Conservation (phyloP, 2,329 filamentous ascomycete genomes). For the Neofusicoccum cordaticola region DNA sequence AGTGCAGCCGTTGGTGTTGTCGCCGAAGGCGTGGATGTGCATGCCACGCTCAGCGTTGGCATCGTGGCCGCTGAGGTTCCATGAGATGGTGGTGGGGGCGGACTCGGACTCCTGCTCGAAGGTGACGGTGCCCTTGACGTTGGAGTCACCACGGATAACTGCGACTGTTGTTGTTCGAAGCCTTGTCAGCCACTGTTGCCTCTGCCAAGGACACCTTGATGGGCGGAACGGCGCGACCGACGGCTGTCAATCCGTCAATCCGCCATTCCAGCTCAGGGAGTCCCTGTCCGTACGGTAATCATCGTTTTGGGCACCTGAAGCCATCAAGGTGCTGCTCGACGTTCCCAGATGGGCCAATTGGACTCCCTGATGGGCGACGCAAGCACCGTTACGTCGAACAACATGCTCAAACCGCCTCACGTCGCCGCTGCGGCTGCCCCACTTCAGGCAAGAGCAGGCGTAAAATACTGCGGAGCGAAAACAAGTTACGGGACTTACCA, state of each 20-base stretch:
- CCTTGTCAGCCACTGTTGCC: conserved; percentile 6
- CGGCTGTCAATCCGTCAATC: conserved; percentile 1
- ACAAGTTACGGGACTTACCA: conserved; percentile 59
- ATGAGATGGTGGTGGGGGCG: conserved; percentile 79
- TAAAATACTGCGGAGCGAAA: conserved; percentile 20
- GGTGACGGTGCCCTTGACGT: conserved; percentile 86
- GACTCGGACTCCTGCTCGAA: conserved; percentile 90
- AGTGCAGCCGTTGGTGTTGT: conserved; percentile 99
- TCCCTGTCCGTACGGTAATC: conserved; percentile 3
- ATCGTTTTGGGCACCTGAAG: conserved; percentile 1
- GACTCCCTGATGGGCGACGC: background rate
- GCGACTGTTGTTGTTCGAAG: conserved; percentile 61
- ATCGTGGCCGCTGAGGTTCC: conserved; percentile 90
- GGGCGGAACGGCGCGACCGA: conserved; percentile 7
- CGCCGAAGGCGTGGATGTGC: conserved; percentile 98
- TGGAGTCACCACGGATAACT: conserved; percentile 96
- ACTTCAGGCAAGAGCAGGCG: conserved; percentile 26
- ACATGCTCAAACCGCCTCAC: conserved; percentile 58
- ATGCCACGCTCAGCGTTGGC: conserved; percentile 95
- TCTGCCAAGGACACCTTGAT: conserved; percentile 13
- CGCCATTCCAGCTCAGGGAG: background rate
- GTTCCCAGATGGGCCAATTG: conserved; percentile 8
- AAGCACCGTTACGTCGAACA: conserved; percentile 7
- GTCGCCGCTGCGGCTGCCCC: conserved; percentile 31
- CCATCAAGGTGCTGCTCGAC: conserved; percentile 15